phyloP scores from a whole-genome alignment of 257 asterid genomes.

The Schizonepeta tenuifolia region DNA sequence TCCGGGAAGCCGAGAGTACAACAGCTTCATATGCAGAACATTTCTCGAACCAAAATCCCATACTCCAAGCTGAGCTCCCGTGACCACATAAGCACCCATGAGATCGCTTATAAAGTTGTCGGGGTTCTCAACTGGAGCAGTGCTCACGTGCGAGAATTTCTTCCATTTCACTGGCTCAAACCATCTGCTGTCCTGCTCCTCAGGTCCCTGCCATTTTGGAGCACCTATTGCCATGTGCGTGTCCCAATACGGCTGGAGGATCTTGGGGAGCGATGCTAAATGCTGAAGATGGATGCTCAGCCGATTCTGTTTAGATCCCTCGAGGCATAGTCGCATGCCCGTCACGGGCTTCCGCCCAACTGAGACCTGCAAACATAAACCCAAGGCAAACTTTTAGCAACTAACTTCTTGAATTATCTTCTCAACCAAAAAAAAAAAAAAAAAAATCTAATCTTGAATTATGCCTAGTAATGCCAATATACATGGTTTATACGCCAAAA shows the following conservation, averaged over 20 bases:
- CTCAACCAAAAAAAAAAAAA: too few species aligned
- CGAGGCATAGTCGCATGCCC: slow-evolving; percentile 72
- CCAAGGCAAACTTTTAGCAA: neutral
- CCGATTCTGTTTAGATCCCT: slow-evolving; percentile 75
- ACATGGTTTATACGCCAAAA: neutral
- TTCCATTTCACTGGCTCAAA: slow-evolving; percentile 90
- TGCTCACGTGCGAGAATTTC: slow-evolving; percentile 81
- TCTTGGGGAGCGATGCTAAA: slow-evolving; percentile 63
- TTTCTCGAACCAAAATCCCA: slow-evolving; percentile 88
- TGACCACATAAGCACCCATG: slow-evolving; percentile 64
- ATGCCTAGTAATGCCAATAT: neutral
- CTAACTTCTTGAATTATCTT: slow-evolving; percentile 1
- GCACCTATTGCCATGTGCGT: slow-evolving; percentile 75
- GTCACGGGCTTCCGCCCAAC: slow-evolving; percentile 87
- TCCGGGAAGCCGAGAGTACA: slow-evolving; percentile 71
- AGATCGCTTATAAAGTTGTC: slow-evolving; percentile 67
- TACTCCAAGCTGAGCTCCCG: slow-evolving; percentile 89
- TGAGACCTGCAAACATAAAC: slow-evolving; percentile 52
- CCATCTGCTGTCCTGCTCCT: slow-evolving; percentile 92
- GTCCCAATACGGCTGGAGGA: slow-evolving; percentile 83
- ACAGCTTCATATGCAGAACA: slow-evolving; percentile 75
- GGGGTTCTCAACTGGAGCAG: slow-evolving; percentile 76
- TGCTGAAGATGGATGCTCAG: slow-evolving; percentile 71
- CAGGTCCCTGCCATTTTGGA: slow-evolving; percentile 91
- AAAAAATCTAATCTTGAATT: too few species aligned